Conservation (phyloP, 176 grass and related monocot species). For the Themeda triandra region DNA sequence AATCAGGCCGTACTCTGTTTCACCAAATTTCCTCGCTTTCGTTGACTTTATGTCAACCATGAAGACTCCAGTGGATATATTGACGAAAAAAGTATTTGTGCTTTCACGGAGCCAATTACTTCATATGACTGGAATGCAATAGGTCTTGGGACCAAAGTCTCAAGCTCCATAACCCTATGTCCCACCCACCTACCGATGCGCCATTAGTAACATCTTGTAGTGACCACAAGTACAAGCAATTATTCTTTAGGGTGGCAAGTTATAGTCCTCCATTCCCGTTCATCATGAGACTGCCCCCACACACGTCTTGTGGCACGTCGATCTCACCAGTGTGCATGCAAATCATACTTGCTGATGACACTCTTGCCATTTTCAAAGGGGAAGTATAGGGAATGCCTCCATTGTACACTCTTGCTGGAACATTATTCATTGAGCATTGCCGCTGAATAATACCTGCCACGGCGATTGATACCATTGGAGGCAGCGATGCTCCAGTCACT, state of each 20-base stretch:
- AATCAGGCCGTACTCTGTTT: too few species aligned
- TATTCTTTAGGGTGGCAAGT: background rate
- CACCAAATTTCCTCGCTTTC: too few species aligned
- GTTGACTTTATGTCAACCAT: too few species aligned
- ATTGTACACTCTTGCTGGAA: fast-evolving
- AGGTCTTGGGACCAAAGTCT: background rate
- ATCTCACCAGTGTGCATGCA: background rate
- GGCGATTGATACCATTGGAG: too few species aligned
- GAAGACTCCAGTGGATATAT: too few species aligned
- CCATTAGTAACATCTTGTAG: background rate
- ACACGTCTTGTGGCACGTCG: background rate
- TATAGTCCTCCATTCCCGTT: background rate
- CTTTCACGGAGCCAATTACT: too few species aligned
- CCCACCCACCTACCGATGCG: background rate
- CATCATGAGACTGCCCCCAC: background rate
- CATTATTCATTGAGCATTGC: too few species aligned
- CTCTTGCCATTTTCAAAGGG: too few species aligned
- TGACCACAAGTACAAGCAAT: background rate
- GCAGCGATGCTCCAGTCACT: too few species aligned
- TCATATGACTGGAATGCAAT: background rate
- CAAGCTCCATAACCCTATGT: background rate
- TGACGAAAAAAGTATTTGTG: too few species aligned
- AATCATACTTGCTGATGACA: too few species aligned
- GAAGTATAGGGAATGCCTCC: background rate
- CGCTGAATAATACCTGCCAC: too few species aligned